Evolutionary conservation across 1,284 basidiomycete genomes (phyloP), one percentile per base, ranked within the genome.

Genomic region (Phlebopus sp.): DNA sequence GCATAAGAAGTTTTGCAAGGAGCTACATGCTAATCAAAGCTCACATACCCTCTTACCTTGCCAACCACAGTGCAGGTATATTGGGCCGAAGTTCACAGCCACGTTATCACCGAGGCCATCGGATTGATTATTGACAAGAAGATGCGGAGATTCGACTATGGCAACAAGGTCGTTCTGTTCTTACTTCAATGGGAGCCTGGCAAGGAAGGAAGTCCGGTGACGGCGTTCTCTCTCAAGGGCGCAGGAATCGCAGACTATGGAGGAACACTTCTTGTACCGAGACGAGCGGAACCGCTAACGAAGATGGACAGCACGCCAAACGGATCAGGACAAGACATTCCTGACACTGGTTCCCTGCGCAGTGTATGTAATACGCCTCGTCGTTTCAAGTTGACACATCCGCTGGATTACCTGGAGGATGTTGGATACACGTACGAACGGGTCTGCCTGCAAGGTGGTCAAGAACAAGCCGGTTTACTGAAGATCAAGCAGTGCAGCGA

Each of bases 11-110:
- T 10, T 30, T 11, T 48, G 46, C 40, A 48, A 43, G 21, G 17
- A 48, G 34, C 46, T 21, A 18, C 39, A 42, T 35, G 5, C 2
- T 9, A 14, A 35, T 11, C 2, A 14, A 5, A 9, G 7, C 14
- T 7, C 6, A 25, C n/a, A n/a, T 18, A 14, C 17, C 27, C 40
- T 18, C 6, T 42, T 48, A 14, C 46, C 46, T 13, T 23, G 40
- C 11, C 10, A 43, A n/a, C 27, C 17, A 10, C 40, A 48, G 29
- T 23, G 46, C 32, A 42, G 31, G 34, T 38, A 23, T 27, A 48
- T 23, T 43, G 40, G 40, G 31, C 15, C 9, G 46, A 48, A 21
- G 18, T 48, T 13, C 46, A 48, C 34, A 41, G 46, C 17, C 46
- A 37, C 14, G 31, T 25, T 5, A 31, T 48, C 18, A 18, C 19